Conservation (phyloP, 768 basidiomycete genomes). For the Atractiella rhizophila region DNA sequence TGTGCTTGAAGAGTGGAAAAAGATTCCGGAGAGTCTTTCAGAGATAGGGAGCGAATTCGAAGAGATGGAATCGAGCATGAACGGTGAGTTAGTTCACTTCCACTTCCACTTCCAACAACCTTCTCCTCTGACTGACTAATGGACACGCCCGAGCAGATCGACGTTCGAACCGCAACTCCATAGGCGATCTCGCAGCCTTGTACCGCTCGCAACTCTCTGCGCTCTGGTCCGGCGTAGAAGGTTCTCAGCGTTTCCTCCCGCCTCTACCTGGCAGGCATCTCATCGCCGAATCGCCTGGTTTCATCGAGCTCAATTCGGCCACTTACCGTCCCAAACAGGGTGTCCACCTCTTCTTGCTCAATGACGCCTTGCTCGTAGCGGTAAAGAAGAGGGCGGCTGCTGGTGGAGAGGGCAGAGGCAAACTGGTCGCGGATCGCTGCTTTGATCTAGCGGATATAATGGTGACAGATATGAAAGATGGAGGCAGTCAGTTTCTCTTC, state of each 20-base stretch:
- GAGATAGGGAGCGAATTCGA: slow-evolving; percentile 42
- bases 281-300: slow-evolving; percentile 55
- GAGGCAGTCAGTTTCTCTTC: slow-evolving; percentile 36
- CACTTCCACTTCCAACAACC: neutral
- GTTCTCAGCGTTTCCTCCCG: slow-evolving; percentile 81
- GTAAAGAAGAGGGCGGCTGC: slow-evolving; percentile 38
- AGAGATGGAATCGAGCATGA: slow-evolving; percentile 27
- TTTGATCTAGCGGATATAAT: slow-evolving; percentile 85
- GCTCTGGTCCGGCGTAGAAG: slow-evolving; percentile 69
- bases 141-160: slow-evolving; percentile 14
- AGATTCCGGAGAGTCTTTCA: slow-evolving; percentile 73
- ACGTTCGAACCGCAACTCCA: slow-evolving; percentile 48
- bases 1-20: slow-evolving; percentile 77
- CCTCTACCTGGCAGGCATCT: slow-evolving; percentile 76
- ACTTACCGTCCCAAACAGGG: slow-evolving; percentile 77
- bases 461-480: slow-evolving; percentile 87
- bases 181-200: slow-evolving; percentile 80
- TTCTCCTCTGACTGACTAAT: neutral
- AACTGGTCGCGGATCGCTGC: slow-evolving; percentile 74
- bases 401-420: slow-evolving; percentile 39
- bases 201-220: slow-evolving; percentile 87
- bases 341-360: slow-evolving; percentile 69
- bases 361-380: slow-evolving; percentile 74
- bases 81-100: neutral
- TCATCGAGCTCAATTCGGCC: slow-evolving; percentile 66